phyloP scores from a whole-genome alignment of 2,329 filamentous ascomycete species.

The Colletotrichum shisoi region DNA sequence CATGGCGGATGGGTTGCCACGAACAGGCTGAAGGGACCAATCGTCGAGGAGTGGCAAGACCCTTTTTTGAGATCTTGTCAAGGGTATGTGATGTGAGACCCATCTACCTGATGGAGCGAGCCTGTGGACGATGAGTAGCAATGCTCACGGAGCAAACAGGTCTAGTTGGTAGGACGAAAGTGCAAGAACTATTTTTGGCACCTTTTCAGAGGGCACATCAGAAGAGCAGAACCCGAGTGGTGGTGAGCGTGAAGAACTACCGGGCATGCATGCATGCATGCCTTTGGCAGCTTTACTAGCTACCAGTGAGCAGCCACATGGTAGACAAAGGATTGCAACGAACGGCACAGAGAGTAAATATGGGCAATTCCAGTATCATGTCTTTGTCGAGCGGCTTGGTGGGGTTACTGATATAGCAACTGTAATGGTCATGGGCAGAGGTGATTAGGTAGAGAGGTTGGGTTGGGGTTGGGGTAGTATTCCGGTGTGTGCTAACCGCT shows the following conservation, averaged over 20 bases:
- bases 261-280: neutral
- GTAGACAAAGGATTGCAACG: neutral
- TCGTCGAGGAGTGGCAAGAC: neutral
- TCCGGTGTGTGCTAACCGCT: constrained; percentile 8
- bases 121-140: neutral
- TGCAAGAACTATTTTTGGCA: constrained; percentile 17
- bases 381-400: neutral
- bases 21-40: neutral
- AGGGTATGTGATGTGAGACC: neutral
- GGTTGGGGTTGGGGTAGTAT: neutral
- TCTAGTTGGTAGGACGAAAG: constrained; percentile 7
- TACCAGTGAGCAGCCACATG: neutral
- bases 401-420: neutral
- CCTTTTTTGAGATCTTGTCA: constrained; percentile 1
- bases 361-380: constrained; percentile 1
- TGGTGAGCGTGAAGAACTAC: neutral
- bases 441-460: neutral
- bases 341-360: neutral
- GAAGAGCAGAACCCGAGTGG: neutral
- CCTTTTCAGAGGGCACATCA: neutral
- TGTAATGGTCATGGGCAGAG: neutral
- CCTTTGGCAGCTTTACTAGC: neutral
- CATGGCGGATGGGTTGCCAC: neutral
- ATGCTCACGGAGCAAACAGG: neutral
- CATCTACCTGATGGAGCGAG: neutral